A percentile compares a stretch with the other conserved stretches of the same genome.
Conservation (phyloP, 352 stramenopile genomes). For the Halophytophthora polymorphica region DNA sequence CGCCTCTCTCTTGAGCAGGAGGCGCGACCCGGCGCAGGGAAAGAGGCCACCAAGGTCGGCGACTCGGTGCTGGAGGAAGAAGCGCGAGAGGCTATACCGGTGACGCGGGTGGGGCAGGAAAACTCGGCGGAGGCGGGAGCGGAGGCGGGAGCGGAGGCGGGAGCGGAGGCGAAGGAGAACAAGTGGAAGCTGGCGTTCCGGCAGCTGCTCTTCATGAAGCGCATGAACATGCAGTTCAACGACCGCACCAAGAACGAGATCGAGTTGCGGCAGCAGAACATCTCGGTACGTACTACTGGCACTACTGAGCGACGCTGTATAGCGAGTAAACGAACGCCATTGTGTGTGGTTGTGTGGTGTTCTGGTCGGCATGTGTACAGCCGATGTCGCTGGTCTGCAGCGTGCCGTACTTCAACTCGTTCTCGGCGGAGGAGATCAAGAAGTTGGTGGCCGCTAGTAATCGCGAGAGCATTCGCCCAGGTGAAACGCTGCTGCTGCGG, state of each 20-base stretch:
- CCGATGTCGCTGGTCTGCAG: conserved; percentile 71
- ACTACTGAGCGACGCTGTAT: background rate
- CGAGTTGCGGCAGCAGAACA: conserved; percentile 73
- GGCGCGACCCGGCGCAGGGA: background rate
- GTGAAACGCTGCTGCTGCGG: conserved; percentile 41
- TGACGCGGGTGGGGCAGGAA: background rate
- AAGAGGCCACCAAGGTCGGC: background rate
- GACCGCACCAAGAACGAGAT: conserved; percentile 78
- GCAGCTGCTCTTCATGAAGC: conserved; percentile 83
- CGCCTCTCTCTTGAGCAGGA: conserved; percentile 5
- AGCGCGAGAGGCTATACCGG: conserved; percentile 12
- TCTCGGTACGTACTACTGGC: conserved; percentile 35
- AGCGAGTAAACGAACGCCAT: background rate
- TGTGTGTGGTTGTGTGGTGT: background rate
- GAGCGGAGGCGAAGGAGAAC: conserved; percentile 36
- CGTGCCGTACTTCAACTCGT: conserved; percentile 70
- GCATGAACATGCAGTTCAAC: conserved; percentile 80
- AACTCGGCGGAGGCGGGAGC: background rate
- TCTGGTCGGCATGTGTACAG: conserved; percentile 17
- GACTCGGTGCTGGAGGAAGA: conserved; percentile 6
- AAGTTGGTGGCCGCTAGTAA: conserved; percentile 42
- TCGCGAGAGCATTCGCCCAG: conserved; percentile 40
- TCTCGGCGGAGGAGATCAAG: conserved; percentile 55
- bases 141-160: conserved; percentile 8
- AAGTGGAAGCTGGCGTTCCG: conserved; percentile 76